phyloP scores from a whole-genome alignment of 148 eudicot genomes.

The Rhododendron griersonianum region DNA sequence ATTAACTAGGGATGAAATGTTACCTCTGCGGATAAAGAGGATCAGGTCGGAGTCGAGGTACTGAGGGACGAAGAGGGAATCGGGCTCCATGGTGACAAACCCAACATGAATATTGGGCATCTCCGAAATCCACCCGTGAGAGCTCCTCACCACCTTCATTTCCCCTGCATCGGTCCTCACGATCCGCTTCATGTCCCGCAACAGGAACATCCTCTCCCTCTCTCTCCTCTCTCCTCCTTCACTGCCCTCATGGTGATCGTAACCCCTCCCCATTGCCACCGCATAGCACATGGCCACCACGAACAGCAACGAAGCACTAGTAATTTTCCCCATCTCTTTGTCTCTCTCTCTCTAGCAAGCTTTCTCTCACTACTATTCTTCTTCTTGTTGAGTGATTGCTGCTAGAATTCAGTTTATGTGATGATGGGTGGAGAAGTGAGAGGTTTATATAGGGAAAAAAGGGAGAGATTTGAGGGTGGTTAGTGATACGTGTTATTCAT shows the following conservation, averaged over 20 bases:
- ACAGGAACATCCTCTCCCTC: slow-evolving; percentile 35
- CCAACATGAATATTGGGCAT: slow-evolving; percentile 55
- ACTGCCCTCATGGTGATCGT: neutral
- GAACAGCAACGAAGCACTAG: slow-evolving; percentile 12
- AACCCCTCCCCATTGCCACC: neutral
- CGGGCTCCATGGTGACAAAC: slow-evolving; percentile 82
- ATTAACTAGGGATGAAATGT: no score
- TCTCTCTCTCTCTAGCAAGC: neutral
- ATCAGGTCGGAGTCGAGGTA: slow-evolving; percentile 16
- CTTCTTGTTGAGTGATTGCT: neutral
- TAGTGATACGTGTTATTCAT: neutral
- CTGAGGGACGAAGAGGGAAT: slow-evolving; percentile 25
- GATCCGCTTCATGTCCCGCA: slow-evolving; percentile 43
- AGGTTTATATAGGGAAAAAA: neutral
- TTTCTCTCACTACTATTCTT: neutral
- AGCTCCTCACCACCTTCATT: slow-evolving; percentile 60
- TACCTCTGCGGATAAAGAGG: slow-evolving; percentile 46
- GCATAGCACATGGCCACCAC: slow-evolving; percentile 12
- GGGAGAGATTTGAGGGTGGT: neutral
- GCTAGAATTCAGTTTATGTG: neutral
- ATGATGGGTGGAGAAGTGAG: neutral
- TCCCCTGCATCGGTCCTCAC: slow-evolving; percentile 72
- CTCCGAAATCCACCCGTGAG: slow-evolving; percentile 16
- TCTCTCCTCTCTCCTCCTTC: neutral
- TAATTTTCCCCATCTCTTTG: slow-evolving; percentile 10